These are phyloP conservation scores for Pseudonitzschia delicatissima DNA, from an alignment of 108 stramenopile species.

Conservation along the genomic window DNA sequence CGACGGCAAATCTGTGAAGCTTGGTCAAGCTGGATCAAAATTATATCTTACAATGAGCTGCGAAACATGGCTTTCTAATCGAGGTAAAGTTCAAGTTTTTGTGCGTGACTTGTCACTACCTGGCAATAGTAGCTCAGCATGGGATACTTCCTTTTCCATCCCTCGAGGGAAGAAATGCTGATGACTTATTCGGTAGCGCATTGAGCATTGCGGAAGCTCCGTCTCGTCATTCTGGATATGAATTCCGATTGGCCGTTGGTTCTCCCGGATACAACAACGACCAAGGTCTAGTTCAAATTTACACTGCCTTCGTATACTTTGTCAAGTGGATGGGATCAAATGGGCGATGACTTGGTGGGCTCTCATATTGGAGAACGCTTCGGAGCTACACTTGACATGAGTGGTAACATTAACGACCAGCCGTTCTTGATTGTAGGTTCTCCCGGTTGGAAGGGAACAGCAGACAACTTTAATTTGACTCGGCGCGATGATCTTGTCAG, in stretches of 20 bases:
- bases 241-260: constrained; percentile 20
- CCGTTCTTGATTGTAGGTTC: constrained; percentile 24
- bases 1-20: not conserved
- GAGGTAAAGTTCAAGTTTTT: constrained; percentile 25
- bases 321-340: constrained; percentile 8
- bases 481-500: not conserved
- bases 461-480: not conserved
- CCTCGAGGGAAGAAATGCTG: constrained; percentile 9
- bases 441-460: constrained; percentile 3
- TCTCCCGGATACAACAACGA: constrained; percentile 14
- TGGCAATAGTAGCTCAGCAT: not conserved
- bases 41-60: constrained; percentile 1
- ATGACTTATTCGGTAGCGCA: constrained; percentile 18
- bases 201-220: constrained; percentile 9
- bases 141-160: constrained; percentile 7
- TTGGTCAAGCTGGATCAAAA: not conserved
- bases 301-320: not conserved
- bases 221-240: constrained; percentile 10
- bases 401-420: constrained; percentile 3
- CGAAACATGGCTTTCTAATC: constrained; percentile 3
- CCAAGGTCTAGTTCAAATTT: constrained; percentile 21
- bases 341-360: constrained; percentile 22
- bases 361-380: constrained; percentile 17
- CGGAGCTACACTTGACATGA: constrained; percentile 22
- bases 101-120: not conserved